phyloP scores from a whole-genome alignment of 345 rosid genomes.

The Rubroshorea leprosula region DNA sequence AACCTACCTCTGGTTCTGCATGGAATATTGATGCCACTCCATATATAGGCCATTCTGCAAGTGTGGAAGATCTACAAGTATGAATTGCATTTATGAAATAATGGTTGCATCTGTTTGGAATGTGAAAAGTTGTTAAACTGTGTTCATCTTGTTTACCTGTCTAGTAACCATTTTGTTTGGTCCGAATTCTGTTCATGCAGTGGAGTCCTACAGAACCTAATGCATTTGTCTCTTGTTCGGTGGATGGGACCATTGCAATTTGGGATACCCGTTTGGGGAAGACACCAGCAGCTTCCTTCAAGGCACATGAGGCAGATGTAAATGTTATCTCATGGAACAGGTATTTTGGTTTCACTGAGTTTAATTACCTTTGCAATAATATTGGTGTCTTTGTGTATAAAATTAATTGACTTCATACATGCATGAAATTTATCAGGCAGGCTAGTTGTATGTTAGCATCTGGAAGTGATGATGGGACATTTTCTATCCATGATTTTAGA shows the following conservation, averaged over 20 bases:
- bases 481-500: slow-evolving; percentile 89
- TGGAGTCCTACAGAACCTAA: slow-evolving; percentile 90
- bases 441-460: slow-evolving; percentile 95
- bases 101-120: background rate
- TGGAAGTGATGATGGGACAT: slow-evolving; percentile 93
- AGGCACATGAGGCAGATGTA: slow-evolving; percentile 90
- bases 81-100: no score
- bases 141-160: slow-evolving; percentile 2
- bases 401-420: background rate
- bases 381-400: no score
- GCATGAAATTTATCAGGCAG: slow-evolving; percentile 42
- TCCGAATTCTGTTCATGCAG: slow-evolving; percentile 46
- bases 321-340: slow-evolving; percentile 99
- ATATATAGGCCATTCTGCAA: slow-evolving; percentile 69
- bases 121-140: background rate
- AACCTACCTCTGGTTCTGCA: slow-evolving; percentile 63
- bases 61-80: slow-evolving; percentile 95
- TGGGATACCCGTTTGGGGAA: slow-evolving; percentile 84
- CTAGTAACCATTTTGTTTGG: slow-evolving; percentile 6
- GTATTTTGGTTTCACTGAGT: slow-evolving; percentile 27
- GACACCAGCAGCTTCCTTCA: slow-evolving; percentile 55
- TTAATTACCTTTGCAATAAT: background rate
- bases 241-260: slow-evolving; percentile 70
- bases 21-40: slow-evolving; percentile 81
- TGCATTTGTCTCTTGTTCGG: slow-evolving; percentile 86